Percentiles rank a stretch among this genome's conserved stretches.
These are phyloP conservation scores for Kwoniella sp. DNA, from an alignment of 768 basidiomycete genomes.

Conservation along the genomic window DNA sequence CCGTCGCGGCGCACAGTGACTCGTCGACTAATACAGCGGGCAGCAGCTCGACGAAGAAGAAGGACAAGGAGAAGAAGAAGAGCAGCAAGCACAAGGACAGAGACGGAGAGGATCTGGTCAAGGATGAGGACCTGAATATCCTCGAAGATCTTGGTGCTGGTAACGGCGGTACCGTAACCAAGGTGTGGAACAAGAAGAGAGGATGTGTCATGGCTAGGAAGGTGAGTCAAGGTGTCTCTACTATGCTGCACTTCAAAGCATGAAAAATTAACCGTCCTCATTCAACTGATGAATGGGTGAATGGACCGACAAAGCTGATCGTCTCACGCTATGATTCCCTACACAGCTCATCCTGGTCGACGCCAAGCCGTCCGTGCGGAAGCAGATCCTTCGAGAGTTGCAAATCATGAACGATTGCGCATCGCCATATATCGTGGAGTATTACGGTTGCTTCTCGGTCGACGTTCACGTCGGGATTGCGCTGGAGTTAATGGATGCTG, in stretches of 20 bases:
- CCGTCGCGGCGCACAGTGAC: constrained; percentile 14
- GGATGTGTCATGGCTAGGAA: constrained; percentile 97
- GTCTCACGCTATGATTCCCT: background rate
- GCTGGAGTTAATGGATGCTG: constrained; percentile 73
- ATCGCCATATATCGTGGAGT: constrained; percentile 90
- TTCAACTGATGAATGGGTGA: too few relatives aligned
- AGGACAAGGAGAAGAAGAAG: constrained; percentile 32
- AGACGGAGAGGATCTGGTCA: constrained; percentile 76
- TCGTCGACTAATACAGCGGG: constrained; percentile 27
- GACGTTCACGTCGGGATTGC: constrained; percentile 99
- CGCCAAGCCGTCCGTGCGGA: constrained; percentile 84
- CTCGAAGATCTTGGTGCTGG: constrained; percentile 89
- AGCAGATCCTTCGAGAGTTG: constrained; percentile 94
- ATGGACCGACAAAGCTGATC: background rate
- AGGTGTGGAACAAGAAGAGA: constrained; percentile 88
- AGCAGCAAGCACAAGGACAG: constrained; percentile 59
- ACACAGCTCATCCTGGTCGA: constrained; percentile 55
- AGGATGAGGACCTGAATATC: constrained; percentile 85
- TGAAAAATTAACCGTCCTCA: too few relatives aligned
- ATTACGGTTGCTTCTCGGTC: constrained; percentile 92
- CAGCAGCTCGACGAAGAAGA: constrained; percentile 16
- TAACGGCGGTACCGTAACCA: constrained; percentile 96
- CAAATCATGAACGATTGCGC: constrained; percentile 99
- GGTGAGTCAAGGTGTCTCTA: too few relatives aligned
- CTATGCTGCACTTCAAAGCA: too few relatives aligned